These are phyloP conservation scores for Torulaspora delbrueckii DNA, from an alignment of 805 yeast genomes.

Conservation along the genomic window DNA sequence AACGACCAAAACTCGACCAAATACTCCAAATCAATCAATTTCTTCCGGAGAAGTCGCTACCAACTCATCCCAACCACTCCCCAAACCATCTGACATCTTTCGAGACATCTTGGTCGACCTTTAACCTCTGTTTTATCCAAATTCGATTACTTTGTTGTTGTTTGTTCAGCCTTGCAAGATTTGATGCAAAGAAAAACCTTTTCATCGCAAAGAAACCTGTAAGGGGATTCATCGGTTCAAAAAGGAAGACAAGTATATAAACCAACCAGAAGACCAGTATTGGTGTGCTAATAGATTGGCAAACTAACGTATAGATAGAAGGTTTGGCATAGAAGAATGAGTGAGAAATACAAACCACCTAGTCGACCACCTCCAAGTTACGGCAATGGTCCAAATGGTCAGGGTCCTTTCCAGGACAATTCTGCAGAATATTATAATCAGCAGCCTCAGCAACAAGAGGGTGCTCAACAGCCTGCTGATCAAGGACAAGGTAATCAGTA, in stretches of 20 bases:
- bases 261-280: background rate
- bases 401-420: background rate
- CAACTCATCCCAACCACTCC: background rate
- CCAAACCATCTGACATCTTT: too few species aligned
- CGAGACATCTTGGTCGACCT: too few species aligned
- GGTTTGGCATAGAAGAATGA: slow-evolving; percentile 1
- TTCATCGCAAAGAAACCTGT: background rate
- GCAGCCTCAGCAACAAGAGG: slow-evolving; percentile 1
- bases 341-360: slow-evolving; percentile 18
- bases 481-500: slow-evolving; percentile 1
- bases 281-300: too few species aligned
- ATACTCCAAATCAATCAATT: background rate
- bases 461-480: background rate
- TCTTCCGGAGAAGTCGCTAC: background rate
- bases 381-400: background rate
- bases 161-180: background rate
- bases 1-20: background rate
- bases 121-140: background rate
- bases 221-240: background rate
- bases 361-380: slow-evolving; percentile 20
- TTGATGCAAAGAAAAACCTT: background rate
- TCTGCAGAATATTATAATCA: slow-evolving; percentile 1
- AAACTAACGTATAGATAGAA: background rate
- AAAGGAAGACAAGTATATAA: background rate
- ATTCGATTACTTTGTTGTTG: background rate